A percentile compares a stretch with the other conserved stretches of the same genome.
Evolutionary conservation across 106 monocot genomes (phyloP).

Genomic region (Dactylorhiza incarnata): DNA sequence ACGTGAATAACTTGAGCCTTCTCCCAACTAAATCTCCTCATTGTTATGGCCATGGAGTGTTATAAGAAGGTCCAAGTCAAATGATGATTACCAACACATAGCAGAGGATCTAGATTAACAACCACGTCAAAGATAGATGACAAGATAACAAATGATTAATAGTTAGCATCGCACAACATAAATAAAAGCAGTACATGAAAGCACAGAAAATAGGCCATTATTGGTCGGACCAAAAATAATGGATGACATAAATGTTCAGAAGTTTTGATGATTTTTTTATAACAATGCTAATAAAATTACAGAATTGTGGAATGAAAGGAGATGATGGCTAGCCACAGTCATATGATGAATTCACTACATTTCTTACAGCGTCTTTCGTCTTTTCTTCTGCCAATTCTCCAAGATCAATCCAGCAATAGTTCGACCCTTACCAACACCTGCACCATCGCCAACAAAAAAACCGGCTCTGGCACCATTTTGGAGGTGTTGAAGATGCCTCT

Average conservation of each 20-base stretch:
- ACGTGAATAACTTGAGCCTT: not conserved
- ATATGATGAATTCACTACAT: not conserved
- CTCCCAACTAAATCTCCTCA: not conserved
- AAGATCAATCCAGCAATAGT: slow-evolving; percentile 97
- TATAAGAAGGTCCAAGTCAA: not conserved
- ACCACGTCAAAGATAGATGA: not conserved
- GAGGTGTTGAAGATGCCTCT: slow-evolving; percentile 91
- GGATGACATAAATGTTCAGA: not conserved
- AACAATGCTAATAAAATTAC: not conserved
- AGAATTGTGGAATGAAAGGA: not conserved
- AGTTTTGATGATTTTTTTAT: not conserved
- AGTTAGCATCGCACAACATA: not conserved
- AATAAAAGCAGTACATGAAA: not conserved
- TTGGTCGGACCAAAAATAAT: not conserved
- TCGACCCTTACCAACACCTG: slow-evolving; percentile 98
- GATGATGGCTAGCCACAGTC: not conserved
- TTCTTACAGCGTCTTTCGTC: slow-evolving; percentile 76
- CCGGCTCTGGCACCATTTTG: slow-evolving; percentile 83
- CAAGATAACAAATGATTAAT: not conserved
- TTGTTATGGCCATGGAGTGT: not conserved
- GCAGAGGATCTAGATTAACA: not conserved
- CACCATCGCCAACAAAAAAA: slow-evolving; percentile 98
- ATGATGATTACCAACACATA: not conserved
- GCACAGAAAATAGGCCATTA: not conserved
- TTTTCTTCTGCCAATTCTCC: slow-evolving; percentile 95